A percentile compares a stretch with the other conserved stretches of the same genome.
These are phyloP conservation scores for Begonia loranthoides DNA, from an alignment of 306 rosid species.

Conservation along the genomic window DNA sequence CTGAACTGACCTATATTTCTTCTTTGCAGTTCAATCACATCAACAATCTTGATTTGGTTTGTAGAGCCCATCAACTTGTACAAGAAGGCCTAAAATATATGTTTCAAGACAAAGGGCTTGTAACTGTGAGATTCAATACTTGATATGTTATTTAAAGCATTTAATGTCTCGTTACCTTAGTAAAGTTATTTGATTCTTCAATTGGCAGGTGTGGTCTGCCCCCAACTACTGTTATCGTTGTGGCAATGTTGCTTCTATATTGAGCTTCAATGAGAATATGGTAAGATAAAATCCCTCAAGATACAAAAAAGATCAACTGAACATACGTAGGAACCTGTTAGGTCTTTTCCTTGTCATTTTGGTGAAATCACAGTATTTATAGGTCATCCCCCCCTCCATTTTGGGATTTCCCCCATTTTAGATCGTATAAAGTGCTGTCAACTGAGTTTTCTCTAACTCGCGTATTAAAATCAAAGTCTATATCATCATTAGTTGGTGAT, in stretches of 20 bases:
- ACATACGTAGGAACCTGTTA: too few species aligned
- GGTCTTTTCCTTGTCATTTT: too few species aligned
- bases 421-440: too few species aligned
- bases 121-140: constrained; percentile 56
- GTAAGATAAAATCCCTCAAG: constrained; percentile 40
- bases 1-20: constrained; percentile 9
- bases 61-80: constrained; percentile 98
- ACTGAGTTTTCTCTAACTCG: too few species aligned
- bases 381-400: too few species aligned
- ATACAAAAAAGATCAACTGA: too few species aligned
- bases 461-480: too few species aligned
- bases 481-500: too few species aligned
- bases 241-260: constrained; percentile 92
- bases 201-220: constrained; percentile 91
- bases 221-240: constrained; percentile 96
- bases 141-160: not conserved
- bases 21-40: constrained; percentile 73
- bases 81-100: constrained; percentile 99
- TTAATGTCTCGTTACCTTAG: constrained; percentile 3
- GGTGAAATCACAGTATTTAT: too few species aligned
- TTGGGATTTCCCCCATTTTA: too few species aligned
- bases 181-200: constrained; percentile 10
- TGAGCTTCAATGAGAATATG: constrained; percentile 93
- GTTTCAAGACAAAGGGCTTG: constrained; percentile 99
- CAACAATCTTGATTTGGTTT: constrained; percentile 91